Evolutionary conservation across 768 basidiomycete species (phyloP), one percentile per base, ranked within the genome.

Genomic region (Leccinum subtestaceum): DNA sequence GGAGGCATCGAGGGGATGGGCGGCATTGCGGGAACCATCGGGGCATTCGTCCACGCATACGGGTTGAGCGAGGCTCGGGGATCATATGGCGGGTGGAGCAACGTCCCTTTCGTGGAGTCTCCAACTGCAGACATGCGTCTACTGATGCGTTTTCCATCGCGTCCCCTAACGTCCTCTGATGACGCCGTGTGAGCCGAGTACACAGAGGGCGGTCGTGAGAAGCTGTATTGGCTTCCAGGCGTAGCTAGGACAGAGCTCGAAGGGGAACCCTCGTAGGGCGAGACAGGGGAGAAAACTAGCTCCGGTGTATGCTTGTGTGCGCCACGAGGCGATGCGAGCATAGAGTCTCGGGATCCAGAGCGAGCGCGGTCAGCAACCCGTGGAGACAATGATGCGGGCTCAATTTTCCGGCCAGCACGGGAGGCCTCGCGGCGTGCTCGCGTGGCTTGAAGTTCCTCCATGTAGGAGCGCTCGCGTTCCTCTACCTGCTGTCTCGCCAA

Each of bases 401-500:
- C 66, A 15, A 68, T 57, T 36, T 65, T 49, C 53, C 73, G 67
- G 34, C 85, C 85, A 34, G 75, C 77, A 66, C 85, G 81, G 56
- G 77, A 73, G 3, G 78, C 73, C 66, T 91, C 88, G 60, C 86
- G 81, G 64, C 89, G 76, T 45, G 76, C 60, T 62, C 90, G 79
- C 3, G 88, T 75, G 31, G 86, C 86, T 38, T 76, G 76, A 17
- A 91, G 77, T 69, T 86, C 83, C 52, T 87, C 86, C 13, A 77
- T 75, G 67, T 82, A 87, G 55, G 75, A 61, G 47, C 78, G 79
- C 65, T 81, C 82, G 63, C 77, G 77, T 65, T 85, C 85, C 65
- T 85, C 84, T 59, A 76, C 71, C 46, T 68, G 69, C 52, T 66
- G 74, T 61, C 52, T 70, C 38, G 68, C 68, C 52, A 58, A 32